Conservation (phyloP, 257 asterid genomes). For the Petrea volubilis region DNA sequence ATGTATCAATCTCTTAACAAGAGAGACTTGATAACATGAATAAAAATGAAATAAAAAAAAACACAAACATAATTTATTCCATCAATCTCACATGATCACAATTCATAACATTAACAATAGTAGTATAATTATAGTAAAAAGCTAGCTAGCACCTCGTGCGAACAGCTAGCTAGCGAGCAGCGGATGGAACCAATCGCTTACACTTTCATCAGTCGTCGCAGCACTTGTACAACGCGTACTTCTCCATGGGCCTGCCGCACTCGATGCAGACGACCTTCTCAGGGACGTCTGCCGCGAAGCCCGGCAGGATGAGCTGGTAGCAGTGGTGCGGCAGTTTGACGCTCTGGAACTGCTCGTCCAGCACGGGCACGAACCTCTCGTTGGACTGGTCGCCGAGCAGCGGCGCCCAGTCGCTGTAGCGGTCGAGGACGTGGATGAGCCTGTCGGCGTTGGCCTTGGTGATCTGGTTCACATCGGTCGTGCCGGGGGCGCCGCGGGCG, state of each 20-base stretch:
- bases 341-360: constrained; percentile 43
- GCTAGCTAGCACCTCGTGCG: too few species aligned
- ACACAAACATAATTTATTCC: too few species aligned
- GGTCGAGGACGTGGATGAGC: constrained; percentile 42
- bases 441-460: constrained; percentile 55
- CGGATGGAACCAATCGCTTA: too few species aligned
- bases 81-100: too few species aligned
- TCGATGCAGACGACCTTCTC: constrained; percentile 76
- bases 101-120: too few species aligned
- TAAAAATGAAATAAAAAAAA: too few species aligned
- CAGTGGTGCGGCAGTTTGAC: constrained; percentile 74
- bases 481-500: constrained; percentile 47
- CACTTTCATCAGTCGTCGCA: constrained; percentile 55
- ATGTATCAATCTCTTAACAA: too few species aligned
- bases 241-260: constrained; percentile 77
- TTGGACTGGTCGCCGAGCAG: constrained; percentile 46
- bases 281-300: constrained; percentile 55
- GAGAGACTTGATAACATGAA: too few species aligned
- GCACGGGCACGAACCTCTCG: constrained; percentile 49
- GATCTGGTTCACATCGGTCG: too few species aligned
- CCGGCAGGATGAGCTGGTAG: constrained; percentile 72
- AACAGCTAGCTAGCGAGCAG: too few species aligned
- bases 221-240: constrained; percentile 81
- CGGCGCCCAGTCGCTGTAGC: constrained; percentile 43
- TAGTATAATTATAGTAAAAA: too few species aligned